Conservation (phyloP, 176 grass and related monocot genomes). For the Canna indica region DNA sequence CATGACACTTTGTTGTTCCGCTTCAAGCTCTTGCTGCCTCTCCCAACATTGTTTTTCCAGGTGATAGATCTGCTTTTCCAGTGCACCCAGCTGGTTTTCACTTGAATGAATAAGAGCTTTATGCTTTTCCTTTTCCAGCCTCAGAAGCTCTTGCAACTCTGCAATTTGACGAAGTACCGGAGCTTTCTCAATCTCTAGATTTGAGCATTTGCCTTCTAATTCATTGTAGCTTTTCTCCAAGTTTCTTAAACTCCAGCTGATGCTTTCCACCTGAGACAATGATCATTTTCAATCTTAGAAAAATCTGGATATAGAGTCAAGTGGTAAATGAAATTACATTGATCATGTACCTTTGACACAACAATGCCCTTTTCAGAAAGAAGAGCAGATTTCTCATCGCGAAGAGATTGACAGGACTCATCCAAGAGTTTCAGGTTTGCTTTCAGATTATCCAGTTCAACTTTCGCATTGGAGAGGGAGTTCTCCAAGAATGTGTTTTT, state of each 20-base stretch:
- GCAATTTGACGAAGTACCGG: conserved; percentile 24
- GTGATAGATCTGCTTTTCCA: conserved; percentile 31
- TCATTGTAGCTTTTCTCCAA: conserved; percentile 54
- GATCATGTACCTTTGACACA: conserved; percentile 46
- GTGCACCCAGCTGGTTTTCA: conserved; percentile 12
- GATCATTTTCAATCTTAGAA: background rate
- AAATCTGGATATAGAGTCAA: no score
- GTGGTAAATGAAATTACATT: background rate
- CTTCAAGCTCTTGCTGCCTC: conserved; percentile 49
- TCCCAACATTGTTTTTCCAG: conserved; percentile 37
- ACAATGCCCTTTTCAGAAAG: conserved; percentile 54
- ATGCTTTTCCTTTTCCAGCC: conserved; percentile 45
- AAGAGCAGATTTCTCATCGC: conserved; percentile 57
- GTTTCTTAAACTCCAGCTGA: conserved; percentile 44
- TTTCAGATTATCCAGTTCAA: conserved; percentile 52
- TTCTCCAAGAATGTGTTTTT: conserved; percentile 80
- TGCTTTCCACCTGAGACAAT: conserved; percentile 61
- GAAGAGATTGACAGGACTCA: conserved; percentile 41
- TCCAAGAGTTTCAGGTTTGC: conserved; percentile 52
- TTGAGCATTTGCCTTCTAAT: conserved; percentile 51
- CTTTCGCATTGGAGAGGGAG: conserved; percentile 51
- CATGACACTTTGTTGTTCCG: conserved; percentile 46
- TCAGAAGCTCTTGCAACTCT: conserved; percentile 39
- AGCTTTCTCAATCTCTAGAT: conserved; percentile 63
- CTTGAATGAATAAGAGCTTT: conserved; percentile 34